phyloP scores from a whole-genome alignment of 1,139 yeast genomes.

The Yamadazyma buinensis region DNA sequence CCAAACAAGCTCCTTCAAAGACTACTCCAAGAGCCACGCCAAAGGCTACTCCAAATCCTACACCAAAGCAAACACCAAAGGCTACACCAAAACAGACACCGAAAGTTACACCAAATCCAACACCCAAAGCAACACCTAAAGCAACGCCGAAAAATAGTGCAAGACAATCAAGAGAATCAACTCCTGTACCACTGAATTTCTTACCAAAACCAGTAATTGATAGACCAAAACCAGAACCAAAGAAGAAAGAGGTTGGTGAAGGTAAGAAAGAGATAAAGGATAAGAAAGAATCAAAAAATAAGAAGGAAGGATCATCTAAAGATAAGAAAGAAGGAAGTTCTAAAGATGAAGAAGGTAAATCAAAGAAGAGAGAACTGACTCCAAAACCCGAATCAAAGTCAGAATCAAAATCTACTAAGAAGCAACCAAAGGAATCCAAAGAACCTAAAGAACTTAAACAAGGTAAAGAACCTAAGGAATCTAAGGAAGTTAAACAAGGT shows the following conservation, averaged over 20 bases:
- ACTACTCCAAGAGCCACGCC: not conserved
- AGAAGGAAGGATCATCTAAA: not conserved
- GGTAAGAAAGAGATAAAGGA: not conserved
- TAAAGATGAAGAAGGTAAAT: not conserved
- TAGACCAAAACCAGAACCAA: not conserved
- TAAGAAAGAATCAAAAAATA: not conserved
- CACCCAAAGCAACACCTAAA: slow-evolving; percentile 1
- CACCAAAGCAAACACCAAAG: not conserved
- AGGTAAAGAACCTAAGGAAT: too few relatives aligned
- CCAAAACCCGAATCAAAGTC: too few relatives aligned
- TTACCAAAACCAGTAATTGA: not conserved
- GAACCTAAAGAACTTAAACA: too few relatives aligned
- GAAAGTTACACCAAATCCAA: not conserved
- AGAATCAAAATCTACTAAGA: too few relatives aligned
- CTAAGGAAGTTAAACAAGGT: too few relatives aligned
- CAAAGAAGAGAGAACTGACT: too few relatives aligned
- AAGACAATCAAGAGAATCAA: slow-evolving; percentile 5
- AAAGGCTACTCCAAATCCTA: slow-evolving; percentile 1
- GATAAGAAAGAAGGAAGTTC: not conserved
- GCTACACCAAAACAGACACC: not conserved
- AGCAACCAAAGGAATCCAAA: too few relatives aligned
- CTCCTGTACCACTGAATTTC: slow-evolving; percentile 1
- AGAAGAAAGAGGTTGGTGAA: not conserved
- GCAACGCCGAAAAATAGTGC: slow-evolving; percentile 1
- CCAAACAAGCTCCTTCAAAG: not conserved